Conservation (phyloP, 129 eudicot species). For the Pseudognaphalium luteoalbum region DNA sequence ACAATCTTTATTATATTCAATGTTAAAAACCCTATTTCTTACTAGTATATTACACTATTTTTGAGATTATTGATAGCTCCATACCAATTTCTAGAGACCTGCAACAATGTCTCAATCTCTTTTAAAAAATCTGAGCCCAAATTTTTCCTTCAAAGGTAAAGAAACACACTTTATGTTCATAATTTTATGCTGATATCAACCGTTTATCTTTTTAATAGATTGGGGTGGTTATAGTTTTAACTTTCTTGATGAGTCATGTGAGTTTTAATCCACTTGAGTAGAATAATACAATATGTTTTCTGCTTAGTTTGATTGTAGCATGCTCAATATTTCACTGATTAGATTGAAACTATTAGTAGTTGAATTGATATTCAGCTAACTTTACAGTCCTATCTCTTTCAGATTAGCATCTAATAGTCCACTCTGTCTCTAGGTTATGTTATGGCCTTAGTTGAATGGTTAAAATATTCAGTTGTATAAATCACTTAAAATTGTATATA, state of each 20-base stretch:
- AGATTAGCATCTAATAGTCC: neutral
- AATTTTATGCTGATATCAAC: neutral
- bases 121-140: conserved; percentile 17
- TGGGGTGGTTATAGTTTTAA: neutral
- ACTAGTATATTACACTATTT: neutral
- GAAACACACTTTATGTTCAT: conserved; percentile 7
- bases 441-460: neutral
- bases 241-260: conserved; percentile 39
- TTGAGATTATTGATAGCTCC: too few relatives aligned
- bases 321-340: neutral
- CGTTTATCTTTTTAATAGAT: neutral
- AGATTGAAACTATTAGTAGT: neutral
- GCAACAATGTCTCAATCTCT: conserved; percentile 38
- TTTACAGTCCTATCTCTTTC: neutral
- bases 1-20: neutral
- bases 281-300: conserved; percentile 40
- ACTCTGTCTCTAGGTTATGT: neutral
- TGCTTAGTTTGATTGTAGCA: neutral
- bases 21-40: neutral
- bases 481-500: neutral
- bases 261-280: conserved; percentile 84
- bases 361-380: neutral
- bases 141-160: conserved; percentile 30
- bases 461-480: neutral
- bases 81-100: neutral